Conservation (phyloP, 352 stramenopile genomes). For the Globisporangium uncinulatum region DNA sequence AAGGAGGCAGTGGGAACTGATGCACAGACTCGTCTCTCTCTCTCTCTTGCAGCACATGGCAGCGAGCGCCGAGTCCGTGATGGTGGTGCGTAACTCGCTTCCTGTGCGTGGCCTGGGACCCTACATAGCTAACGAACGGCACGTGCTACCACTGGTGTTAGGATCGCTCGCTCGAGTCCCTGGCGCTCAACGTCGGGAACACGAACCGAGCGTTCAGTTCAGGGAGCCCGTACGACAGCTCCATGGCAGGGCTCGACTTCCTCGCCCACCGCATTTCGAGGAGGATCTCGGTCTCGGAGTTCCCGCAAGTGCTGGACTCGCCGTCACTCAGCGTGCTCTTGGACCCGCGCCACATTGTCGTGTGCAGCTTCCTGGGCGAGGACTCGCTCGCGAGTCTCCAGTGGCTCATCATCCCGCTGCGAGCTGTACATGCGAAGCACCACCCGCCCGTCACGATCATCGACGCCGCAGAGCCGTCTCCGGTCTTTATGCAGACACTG, state of each 20-base stretch:
- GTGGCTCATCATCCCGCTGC: constrained; percentile 71
- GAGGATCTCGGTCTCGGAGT: constrained; percentile 19
- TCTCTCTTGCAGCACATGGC: constrained; percentile 19
- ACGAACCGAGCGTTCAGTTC: constrained; percentile 24
- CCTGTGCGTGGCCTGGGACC: neutral
- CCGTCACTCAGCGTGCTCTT: constrained; percentile 58
- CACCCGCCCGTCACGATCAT: constrained; percentile 80
- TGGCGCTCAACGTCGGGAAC: constrained; percentile 41
- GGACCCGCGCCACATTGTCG: constrained; percentile 63
- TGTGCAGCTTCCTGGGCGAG: constrained; percentile 82
- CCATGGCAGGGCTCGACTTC: constrained; percentile 20
- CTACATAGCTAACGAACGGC: too few relatives aligned
- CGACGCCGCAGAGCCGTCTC: constrained; percentile 54
- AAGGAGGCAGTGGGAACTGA: too few relatives aligned
- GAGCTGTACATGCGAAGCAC: constrained; percentile 34
- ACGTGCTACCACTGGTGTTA: constrained; percentile 7
- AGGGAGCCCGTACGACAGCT: constrained; percentile 43
- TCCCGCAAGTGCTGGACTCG: constrained; percentile 26
- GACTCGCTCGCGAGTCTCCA: constrained; percentile 67
- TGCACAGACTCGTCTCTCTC: neutral
- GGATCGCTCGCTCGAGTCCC: constrained; percentile 55
- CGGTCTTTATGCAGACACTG: constrained; percentile 41
- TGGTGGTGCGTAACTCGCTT: constrained; percentile 20
- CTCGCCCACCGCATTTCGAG: constrained; percentile 7
- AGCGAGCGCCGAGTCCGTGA: constrained; percentile 33